A percentile compares a stretch with the other conserved stretches of the same genome.
Evolutionary conservation across 108 stramenopile species (phyloP).

Genomic region (Fragilaria radians): DNA sequence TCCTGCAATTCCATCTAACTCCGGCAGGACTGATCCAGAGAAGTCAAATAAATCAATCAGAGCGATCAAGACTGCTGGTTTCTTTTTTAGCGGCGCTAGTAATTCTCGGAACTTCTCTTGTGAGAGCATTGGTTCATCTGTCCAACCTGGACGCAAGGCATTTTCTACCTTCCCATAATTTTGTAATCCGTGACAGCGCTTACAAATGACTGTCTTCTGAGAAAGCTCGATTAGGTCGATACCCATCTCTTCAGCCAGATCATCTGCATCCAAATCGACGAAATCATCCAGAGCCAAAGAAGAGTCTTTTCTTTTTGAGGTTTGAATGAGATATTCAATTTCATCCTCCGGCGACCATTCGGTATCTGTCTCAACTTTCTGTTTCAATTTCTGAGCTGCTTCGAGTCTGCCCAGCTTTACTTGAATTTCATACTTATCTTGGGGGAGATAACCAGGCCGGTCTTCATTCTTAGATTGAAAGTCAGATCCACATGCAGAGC

Average conservation of each 20-base stretch:
- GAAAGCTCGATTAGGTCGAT: conserved; percentile 59
- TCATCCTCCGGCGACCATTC: conserved; percentile 86
- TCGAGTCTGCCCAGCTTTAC: conserved; percentile 65
- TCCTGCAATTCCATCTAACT: conserved; percentile 83
- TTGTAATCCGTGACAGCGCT: conserved; percentile 77
- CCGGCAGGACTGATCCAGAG: conserved; percentile 77
- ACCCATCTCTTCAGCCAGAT: conserved; percentile 62
- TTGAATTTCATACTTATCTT: conserved; percentile 68
- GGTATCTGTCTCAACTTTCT: conserved; percentile 53
- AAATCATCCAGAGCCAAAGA: conserved; percentile 8
- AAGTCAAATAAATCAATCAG: conserved; percentile 89
- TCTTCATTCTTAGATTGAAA: conserved; percentile 64
- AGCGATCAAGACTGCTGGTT: conserved; percentile 76
- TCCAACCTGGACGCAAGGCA: conserved; percentile 76
- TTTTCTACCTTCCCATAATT: conserved; percentile 78
- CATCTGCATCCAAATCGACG: conserved; percentile 46
- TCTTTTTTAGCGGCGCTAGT: conserved; percentile 55
- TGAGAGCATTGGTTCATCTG: conserved; percentile 72
- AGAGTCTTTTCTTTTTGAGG: conserved; percentile 18
- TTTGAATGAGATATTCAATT: conserved; percentile 71
- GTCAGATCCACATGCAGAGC: conserved; percentile 78
- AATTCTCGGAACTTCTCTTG: conserved; percentile 77
- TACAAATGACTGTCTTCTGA: conserved; percentile 75
- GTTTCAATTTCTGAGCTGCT: conserved; percentile 63
- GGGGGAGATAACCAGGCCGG: conserved; percentile 71